A percentile compares a stretch with the other conserved stretches of the same genome.
Evolutionary conservation across 257 asterid genomes (phyloP).

Genomic region (Thymus mandschuricus): DNA sequence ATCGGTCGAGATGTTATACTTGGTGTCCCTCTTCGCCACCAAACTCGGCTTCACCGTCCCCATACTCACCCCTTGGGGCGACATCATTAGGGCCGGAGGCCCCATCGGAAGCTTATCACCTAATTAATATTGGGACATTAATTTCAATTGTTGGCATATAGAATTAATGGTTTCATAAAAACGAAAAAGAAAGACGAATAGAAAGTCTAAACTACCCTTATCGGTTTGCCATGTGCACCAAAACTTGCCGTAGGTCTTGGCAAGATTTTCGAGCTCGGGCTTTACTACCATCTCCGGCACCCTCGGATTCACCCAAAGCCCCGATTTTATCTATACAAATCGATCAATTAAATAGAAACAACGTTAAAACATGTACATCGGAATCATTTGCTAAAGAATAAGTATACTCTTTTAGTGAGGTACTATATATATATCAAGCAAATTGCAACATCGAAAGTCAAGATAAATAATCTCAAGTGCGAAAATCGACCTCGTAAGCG

Average conservation of each 20-base stretch:
- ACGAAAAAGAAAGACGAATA: too few relatives aligned
- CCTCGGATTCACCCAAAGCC: conserved; percentile 72
- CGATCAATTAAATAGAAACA: too few relatives aligned
- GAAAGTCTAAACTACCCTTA: conserved; percentile 41
- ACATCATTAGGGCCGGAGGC: conserved; percentile 75
- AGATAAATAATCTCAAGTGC: neutral
- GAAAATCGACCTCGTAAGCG: conserved; percentile 63
- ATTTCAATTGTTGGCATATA: neutral
- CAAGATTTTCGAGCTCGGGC: conserved; percentile 60
- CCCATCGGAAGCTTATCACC: conserved; percentile 78
- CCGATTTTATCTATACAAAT: conserved; percentile 61
- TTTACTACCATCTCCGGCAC: conserved; percentile 64
- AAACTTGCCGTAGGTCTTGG: conserved; percentile 79
- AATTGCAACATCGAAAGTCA: too few relatives aligned
- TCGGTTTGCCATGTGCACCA: conserved; percentile 99
- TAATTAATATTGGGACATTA: conserved; percentile 15
- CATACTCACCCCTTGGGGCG: conserved; percentile 59
- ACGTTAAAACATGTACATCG: too few relatives aligned
- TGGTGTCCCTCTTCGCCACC: conserved; percentile 49
- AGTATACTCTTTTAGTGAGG: too few relatives aligned
- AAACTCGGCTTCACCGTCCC: conserved; percentile 56
- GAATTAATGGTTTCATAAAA: too few relatives aligned
- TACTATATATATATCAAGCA: too few relatives aligned
- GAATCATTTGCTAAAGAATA: too few relatives aligned
- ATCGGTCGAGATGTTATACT: conserved; percentile 55